Percentiles rank a stretch among this genome's conserved stretches.
These are phyloP conservation scores for Geotrichum bryndzae DNA, from an alignment of 1,139 yeast species.

Conservation along the genomic window DNA sequence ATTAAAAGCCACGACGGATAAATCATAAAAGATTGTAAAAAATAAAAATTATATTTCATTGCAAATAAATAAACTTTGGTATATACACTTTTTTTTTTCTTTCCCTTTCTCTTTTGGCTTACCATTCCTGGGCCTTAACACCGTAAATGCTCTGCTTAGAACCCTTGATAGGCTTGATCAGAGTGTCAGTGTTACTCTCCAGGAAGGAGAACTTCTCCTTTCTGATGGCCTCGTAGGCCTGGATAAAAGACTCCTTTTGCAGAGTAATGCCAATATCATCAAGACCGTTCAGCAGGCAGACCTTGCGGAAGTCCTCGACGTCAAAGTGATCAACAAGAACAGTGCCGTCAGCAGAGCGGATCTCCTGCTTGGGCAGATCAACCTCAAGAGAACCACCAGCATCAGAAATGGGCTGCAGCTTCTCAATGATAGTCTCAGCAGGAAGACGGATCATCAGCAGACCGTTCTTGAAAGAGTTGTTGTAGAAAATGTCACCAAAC, in stretches of 20 bases:
- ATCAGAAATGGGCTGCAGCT: conserved; percentile 72
- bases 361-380: conserved; percentile 82
- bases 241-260: conserved; percentile 75
- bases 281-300: conserved; percentile 86
- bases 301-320: conserved; percentile 86
- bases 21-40: not conserved
- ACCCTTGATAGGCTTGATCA: conserved; percentile 59
- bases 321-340: conserved; percentile 77
- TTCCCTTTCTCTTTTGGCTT: not conserved
- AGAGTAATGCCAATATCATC: conserved; percentile 95
- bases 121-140: conserved; percentile 72
- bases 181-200: conserved; percentile 66
- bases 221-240: conserved; percentile 69
- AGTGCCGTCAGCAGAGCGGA: conserved; percentile 63
- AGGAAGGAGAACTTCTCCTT: conserved; percentile 78
- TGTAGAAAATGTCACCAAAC: conserved; percentile 95
- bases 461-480: conserved; percentile 93
- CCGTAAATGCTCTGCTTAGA: conserved; percentile 66
- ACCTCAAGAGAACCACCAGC: conserved; percentile 67
- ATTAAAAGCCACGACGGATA: not conserved
- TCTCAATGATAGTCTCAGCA: conserved; percentile 61
- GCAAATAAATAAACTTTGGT: not conserved
- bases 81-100: not conserved
- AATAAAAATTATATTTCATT: not conserved
- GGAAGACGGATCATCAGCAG: conserved; percentile 84